These are phyloP conservation scores for Pseudotulostoma volvatum DNA, from an alignment of 495 filamentous ascomycete genomes.

Conservation along the genomic window DNA sequence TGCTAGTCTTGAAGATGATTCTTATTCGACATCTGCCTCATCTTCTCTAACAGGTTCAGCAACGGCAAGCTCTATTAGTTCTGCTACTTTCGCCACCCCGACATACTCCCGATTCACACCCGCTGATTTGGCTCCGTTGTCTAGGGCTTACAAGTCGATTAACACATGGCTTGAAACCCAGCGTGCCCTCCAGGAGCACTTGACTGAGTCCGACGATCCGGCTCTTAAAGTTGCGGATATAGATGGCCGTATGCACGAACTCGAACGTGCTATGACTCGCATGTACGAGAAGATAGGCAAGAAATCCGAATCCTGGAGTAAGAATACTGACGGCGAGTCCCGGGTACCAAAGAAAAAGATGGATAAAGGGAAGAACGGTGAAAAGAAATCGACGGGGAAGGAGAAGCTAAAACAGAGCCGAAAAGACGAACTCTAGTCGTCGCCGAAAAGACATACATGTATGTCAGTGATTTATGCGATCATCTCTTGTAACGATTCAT, in stretches of 20 bases:
- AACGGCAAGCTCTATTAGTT: constrained; percentile 14
- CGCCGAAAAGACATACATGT: too few relatives aligned
- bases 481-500: too few relatives aligned
- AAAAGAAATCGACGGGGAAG: constrained; percentile 26
- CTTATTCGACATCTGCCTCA: constrained; percentile 19
- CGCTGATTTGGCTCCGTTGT: constrained; percentile 39
- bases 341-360: constrained; percentile 32
- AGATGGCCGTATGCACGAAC: constrained; percentile 32
- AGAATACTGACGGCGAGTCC: neutral
- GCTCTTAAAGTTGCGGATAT: constrained; percentile 53
- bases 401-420: constrained; percentile 14
- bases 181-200: constrained; percentile 47
- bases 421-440: constrained; percentile 29
- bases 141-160: constrained; percentile 19
- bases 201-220: constrained; percentile 52
- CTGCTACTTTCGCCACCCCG: constrained; percentile 21
- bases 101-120: constrained; percentile 28
- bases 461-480: too few relatives aligned
- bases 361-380: constrained; percentile 22
- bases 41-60: constrained; percentile 10
- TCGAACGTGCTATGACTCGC: constrained; percentile 56
- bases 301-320: constrained; percentile 10
- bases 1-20: constrained; percentile 29
- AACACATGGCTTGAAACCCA: constrained; percentile 52
- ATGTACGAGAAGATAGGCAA: constrained; percentile 40